Conservation (phyloP, 2,329 filamentous ascomycete species). For the Calonectria pteridis region DNA sequence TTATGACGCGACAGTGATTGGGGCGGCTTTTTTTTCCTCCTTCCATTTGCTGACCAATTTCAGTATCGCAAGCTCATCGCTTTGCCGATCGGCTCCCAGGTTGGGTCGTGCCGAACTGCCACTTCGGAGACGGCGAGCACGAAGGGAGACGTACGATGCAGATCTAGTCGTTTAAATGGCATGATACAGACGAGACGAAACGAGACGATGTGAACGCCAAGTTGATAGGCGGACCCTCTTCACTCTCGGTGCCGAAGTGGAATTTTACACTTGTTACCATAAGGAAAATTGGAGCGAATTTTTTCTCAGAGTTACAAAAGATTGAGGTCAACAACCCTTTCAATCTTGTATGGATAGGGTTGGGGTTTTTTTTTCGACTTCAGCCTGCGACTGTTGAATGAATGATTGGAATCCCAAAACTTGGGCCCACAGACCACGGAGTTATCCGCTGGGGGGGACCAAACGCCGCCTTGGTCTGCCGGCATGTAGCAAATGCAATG, state of each 20-base stretch:
- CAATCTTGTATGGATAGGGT: neutral
- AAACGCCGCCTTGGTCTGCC: neutral
- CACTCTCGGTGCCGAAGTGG: neutral
- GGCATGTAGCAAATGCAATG: constrained; percentile 10
- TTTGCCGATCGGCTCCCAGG: constrained; percentile 16
- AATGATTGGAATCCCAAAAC: neutral
- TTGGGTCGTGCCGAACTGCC: neutral
- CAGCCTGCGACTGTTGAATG: neutral
- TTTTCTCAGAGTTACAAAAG: neutral
- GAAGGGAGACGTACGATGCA: neutral
- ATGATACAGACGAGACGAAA: constrained; percentile 1
- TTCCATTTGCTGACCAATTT: neutral
- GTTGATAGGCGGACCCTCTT: neutral
- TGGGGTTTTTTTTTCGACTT: neutral
- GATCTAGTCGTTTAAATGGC: neutral
- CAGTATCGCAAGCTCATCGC: neutral
- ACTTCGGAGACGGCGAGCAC: neutral
- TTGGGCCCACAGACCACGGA: neutral
- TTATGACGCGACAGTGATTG: constrained; percentile 16
- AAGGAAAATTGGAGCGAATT: neutral
- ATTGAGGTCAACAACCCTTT: too few species aligned
- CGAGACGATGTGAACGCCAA: neutral
- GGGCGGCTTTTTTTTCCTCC: neutral
- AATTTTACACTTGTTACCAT: neutral
- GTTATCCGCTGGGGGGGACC: neutral